Evolutionary conservation across 257 asterid species (phyloP).

Genomic region (Solanum paucissectum): DNA sequence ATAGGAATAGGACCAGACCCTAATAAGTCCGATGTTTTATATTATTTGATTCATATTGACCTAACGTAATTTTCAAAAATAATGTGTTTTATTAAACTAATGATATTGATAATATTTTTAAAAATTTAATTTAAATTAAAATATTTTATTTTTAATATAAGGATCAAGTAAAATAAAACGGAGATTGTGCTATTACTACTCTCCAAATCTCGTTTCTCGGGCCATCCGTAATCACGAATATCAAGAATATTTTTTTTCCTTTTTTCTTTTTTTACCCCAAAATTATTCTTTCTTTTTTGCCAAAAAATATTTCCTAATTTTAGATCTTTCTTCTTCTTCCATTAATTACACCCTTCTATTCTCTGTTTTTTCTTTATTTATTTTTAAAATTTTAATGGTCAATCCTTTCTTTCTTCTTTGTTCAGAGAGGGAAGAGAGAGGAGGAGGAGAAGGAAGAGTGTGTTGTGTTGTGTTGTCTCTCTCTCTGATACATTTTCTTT

Average conservation of each 20-base stretch:
- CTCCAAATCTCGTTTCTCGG: conserved; percentile 49
- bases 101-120: not conserved
- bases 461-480: not conserved
- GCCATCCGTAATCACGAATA: conserved; percentile 52
- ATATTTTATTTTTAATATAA: not conserved
- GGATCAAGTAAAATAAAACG: not conserved
- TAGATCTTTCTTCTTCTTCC: conserved; percentile 25
- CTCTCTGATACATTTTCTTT: conserved; percentile 1
- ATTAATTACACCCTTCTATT: conserved; percentile 15
- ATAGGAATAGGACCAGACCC: not conserved
- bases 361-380: not conserved
- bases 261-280: not conserved
- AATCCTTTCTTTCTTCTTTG: conserved; percentile 24
- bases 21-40: not conserved
- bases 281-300: not conserved
- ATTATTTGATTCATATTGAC: not conserved
- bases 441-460: not conserved
- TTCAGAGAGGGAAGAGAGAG: conserved; percentile 17
- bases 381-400: conserved; percentile 19
- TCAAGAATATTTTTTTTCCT: conserved; percentile 34
- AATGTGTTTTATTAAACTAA: not conserved
- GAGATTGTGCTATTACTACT: not conserved
- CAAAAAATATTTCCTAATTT: not conserved
- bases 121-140: not conserved
- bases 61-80: not conserved